A percentile compares a stretch with the other conserved stretches of the same genome.
These are phyloP conservation scores for Cytospora piceae DNA, from an alignment of 2,329 filamentous ascomycete species.

Conservation along the genomic window DNA sequence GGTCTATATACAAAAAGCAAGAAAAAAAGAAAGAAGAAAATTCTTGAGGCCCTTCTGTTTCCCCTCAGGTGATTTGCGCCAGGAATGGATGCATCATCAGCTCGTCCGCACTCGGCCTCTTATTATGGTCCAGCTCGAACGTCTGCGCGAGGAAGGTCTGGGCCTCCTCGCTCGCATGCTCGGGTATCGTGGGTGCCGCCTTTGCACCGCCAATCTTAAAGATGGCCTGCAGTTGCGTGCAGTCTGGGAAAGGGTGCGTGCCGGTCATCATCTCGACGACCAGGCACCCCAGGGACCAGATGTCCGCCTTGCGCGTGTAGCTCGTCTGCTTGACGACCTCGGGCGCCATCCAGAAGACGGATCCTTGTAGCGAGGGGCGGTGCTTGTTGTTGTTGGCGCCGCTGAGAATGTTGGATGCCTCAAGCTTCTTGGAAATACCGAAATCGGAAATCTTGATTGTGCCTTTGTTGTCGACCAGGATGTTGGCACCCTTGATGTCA, in stretches of 20 bases:
- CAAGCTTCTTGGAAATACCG: conserved; percentile 96
- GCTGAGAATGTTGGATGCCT: conserved; percentile 81
- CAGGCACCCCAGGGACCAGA: conserved; percentile 95
- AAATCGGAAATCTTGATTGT: conserved; percentile 99
- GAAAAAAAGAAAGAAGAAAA: not conserved
- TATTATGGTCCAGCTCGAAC: conserved; percentile 94
- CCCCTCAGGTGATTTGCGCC: conserved; percentile 64
- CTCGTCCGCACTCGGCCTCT: conserved; percentile 89
- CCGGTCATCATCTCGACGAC: conserved; percentile 99
- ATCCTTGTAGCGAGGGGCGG: conserved; percentile 85
- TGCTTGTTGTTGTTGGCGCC: conserved; percentile 70
- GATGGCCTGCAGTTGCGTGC: conserved; percentile 94
- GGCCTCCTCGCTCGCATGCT: conserved; percentile 82
- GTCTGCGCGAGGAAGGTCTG: conserved; percentile 82
- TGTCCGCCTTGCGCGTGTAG: conserved; percentile 97
- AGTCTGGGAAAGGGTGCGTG: conserved; percentile 93
- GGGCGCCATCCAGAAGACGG: conserved; percentile 99
- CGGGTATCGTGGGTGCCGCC: conserved; percentile 85
- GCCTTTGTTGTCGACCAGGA: conserved; percentile 97
- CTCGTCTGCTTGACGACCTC: conserved; percentile 98
- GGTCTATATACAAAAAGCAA: conserved; percentile 27
- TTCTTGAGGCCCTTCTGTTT: not conserved
- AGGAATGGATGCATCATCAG: conserved; percentile 83
- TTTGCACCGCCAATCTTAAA: conserved; percentile 95
- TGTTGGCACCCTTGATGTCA: conserved; percentile 98